Conservation (phyloP, 2,329 filamentous ascomycete genomes). For the Cladosporium phlei region DNA sequence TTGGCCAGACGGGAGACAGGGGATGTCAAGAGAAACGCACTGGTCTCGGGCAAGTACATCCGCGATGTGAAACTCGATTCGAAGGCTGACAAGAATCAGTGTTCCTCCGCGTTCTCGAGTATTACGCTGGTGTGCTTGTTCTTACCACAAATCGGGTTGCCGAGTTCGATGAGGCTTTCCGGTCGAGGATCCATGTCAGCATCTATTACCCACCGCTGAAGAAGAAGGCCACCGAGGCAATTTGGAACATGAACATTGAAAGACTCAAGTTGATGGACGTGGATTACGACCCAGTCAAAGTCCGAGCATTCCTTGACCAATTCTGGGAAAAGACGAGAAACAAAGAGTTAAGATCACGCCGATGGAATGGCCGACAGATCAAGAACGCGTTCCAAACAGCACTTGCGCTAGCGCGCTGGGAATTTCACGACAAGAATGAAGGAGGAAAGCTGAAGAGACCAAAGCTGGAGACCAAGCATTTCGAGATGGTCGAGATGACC, state of each 20-base stretch:
- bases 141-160: constrained; percentile 36
- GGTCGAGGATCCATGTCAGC: constrained; percentile 31
- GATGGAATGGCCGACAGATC: constrained; percentile 37
- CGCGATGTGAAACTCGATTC: no score
- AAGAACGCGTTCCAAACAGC: constrained; percentile 36
- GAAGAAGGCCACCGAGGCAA: constrained; percentile 21
- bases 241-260: constrained; percentile 22
- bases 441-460: not conserved
- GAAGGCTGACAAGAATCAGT: no score
- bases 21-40: constrained; percentile 24
- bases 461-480: no score
- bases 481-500: no score
- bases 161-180: constrained; percentile 34
- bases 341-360: not conserved
- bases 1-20: constrained; percentile 19
- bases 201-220: constrained; percentile 30
- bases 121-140: constrained; percentile 37
- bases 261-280: not conserved
- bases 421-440: no score
- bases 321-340: not conserved
- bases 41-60: no score
- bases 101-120: constrained; percentile 38
- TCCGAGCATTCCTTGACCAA: not conserved
- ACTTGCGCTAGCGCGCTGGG: constrained; percentile 33
- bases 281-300: not conserved